Evolutionary conservation across 2,329 filamentous ascomycete species (phyloP), one percentile per base, ranked within the genome.

Genomic region (Trichoderma hamatum): DNA sequence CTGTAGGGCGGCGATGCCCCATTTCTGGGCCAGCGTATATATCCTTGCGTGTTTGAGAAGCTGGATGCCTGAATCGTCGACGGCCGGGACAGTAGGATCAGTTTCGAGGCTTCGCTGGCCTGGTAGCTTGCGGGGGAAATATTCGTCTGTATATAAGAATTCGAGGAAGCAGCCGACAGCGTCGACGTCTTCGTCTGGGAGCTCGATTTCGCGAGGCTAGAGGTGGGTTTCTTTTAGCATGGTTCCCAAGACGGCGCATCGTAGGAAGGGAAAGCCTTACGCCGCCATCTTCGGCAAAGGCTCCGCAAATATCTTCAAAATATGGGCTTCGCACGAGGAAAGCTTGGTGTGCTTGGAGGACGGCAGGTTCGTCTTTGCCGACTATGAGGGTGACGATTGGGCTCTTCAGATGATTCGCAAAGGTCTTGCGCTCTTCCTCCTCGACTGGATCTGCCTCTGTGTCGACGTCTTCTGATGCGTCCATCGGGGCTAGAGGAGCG

Each of bases 31-130:
- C 28, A 97, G 85, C 0, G 93, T 97, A 83, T 97, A 97, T 72
- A 97, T 88, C 72, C 92, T 91, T 26, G 94, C 94, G 78, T 97
- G 94, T 76, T 92, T 93, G 71, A 97, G 88, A 21, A 97, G 89
- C 76, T 95, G 92, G 16, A 90, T 86, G 73, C 94, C 94, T n/a
- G 87, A 88, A 77, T 92, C 86, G 80, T 97, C 94, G 68, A 92
- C 84, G 0, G 81, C 78, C 3, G 91, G 91, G 14, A 88, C 78
- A 9, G 85, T 80, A 0, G 90, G 86, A 76, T 95, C 91, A 67
- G 84, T 78, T 77, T 96, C 92, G 56, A 96, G 88, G 32, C 85
- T 82, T 54, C 89, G 89, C 74, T 90, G 85, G 65, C 88, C 87
- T 19, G 85, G 80, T 16, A 90, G 77, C 74, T 89, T 88, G 73